Evolutionary conservation across 1,284 basidiomycete genomes (phyloP).

Genomic region (Papiliotrema fonsecae): DNA sequence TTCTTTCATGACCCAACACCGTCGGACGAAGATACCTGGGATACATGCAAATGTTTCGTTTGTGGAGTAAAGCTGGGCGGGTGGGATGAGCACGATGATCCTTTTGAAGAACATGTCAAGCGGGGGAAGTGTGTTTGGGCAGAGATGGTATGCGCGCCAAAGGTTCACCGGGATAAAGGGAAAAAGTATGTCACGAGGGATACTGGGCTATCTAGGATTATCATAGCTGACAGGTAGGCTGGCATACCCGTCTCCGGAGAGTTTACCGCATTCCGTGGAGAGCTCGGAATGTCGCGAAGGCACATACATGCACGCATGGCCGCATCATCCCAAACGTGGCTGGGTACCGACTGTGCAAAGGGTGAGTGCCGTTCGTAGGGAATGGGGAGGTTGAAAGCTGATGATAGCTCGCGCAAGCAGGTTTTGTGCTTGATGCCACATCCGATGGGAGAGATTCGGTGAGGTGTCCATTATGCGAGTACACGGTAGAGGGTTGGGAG

Average conservation of each 20-base stretch:
- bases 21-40: slow-evolving; percentile 7
- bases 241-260: slow-evolving; percentile 55
- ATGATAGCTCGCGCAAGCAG: slow-evolving; percentile 71
- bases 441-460: slow-evolving; percentile 63
- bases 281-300: slow-evolving; percentile 65
- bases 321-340: slow-evolving; percentile 60
- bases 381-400: neutral
- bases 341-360: slow-evolving; percentile 66
- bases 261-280: slow-evolving; percentile 60
- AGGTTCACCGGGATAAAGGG: slow-evolving; percentile 24
- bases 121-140: slow-evolving; percentile 71
- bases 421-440: slow-evolving; percentile 68
- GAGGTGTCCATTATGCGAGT: slow-evolving; percentile 70
- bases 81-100: slow-evolving; percentile 75
- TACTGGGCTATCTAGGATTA: neutral
- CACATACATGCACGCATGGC: slow-evolving; percentile 68
- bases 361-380: slow-evolving; percentile 47
- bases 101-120: slow-evolving; percentile 65
- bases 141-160: slow-evolving; percentile 62
- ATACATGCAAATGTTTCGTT: slow-evolving; percentile 59
- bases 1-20: slow-evolving; percentile 58
- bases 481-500: slow-evolving; percentile 74
- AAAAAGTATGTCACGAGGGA: slow-evolving; percentile 4
- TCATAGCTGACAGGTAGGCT: slow-evolving; percentile 49
- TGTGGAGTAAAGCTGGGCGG: slow-evolving; percentile 70